Percentiles rank a stretch among this genome's conserved stretches.
These are phyloP conservation scores for Phallus indusiatus DNA, from an alignment of 768 basidiomycete species.

Conservation along the genomic window DNA sequence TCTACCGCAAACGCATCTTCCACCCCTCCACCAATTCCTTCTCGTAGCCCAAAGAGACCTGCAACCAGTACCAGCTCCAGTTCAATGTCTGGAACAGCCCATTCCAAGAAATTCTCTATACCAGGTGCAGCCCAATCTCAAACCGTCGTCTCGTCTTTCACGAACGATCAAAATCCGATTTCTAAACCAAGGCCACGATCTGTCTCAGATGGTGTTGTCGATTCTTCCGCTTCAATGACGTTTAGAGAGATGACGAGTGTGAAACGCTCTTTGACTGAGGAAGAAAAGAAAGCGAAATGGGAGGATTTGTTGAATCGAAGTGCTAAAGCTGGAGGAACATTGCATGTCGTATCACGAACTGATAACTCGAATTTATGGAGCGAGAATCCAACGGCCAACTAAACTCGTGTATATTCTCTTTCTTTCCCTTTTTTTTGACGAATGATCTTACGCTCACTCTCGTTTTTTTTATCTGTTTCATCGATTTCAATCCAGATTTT, in stretches of 20 bases:
- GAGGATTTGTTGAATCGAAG: slow-evolving; percentile 58
- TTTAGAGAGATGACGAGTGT: slow-evolving; percentile 39
- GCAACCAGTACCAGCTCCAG: neutral
- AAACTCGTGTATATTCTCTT: neutral
- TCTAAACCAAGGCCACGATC: slow-evolving; percentile 14
- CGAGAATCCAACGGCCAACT: neutral
- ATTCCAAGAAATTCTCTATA: neutral
- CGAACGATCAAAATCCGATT: neutral
- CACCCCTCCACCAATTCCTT: neutral
- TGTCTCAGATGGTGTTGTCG: slow-evolving; percentile 10
- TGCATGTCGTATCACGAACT: slow-evolving; percentile 36
- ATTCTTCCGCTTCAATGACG: slow-evolving; percentile 25
- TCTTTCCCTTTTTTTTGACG: neutral
- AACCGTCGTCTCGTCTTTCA: neutral
- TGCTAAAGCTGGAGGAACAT: slow-evolving; percentile 62
- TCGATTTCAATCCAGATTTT: no score
- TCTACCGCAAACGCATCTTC: neutral
- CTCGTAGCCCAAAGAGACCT: neutral
- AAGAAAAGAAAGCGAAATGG: slow-evolving; percentile 68
- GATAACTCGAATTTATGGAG: slow-evolving; percentile 3
- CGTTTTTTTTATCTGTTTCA: neutral
- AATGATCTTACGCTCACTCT: neutral
- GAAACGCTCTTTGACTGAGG: slow-evolving; percentile 41
- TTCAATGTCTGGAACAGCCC: neutral
- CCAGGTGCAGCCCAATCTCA: neutral